Percentiles rank a stretch among this genome's conserved stretches.
These are phyloP conservation scores for Rhododendron kiyosumense DNA, from an alignment of 148 eudicot genomes.

Conservation along the genomic window DNA sequence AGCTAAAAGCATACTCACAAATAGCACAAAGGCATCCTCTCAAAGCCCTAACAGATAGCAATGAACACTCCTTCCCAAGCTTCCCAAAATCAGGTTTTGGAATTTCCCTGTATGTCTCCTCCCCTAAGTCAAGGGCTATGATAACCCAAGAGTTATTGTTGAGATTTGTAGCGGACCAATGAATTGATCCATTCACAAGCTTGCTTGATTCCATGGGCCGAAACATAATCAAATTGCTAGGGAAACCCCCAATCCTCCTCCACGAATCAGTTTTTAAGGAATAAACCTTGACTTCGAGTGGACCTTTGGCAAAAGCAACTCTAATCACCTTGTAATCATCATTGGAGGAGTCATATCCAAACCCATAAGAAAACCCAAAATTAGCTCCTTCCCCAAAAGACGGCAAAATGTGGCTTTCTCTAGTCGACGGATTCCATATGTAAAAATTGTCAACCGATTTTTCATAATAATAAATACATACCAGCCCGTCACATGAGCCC, in stretches of 20 bases:
- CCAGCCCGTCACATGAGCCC: background rate
- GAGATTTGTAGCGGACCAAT: background rate
- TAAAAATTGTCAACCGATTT: background rate
- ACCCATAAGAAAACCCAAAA: background rate
- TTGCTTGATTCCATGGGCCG: background rate
- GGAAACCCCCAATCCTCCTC: background rate
- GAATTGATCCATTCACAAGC: background rate
- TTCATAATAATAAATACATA: background rate
- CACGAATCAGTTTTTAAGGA: background rate
- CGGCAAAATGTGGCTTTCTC: background rate
- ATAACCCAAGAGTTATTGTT: background rate
- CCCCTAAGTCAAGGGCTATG: background rate
- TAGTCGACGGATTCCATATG: background rate
- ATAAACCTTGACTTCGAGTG: background rate
- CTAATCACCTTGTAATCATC: slow-evolving; percentile 9
- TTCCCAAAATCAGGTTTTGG: background rate
- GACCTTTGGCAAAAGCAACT: background rate
- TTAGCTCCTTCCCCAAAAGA: background rate
- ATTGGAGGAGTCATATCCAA: slow-evolving; percentile 4
- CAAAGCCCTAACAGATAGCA: background rate
- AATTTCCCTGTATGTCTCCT: slow-evolving; percentile 6
- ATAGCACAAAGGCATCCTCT: background rate
- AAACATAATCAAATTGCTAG: background rate
- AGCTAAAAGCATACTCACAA: background rate
- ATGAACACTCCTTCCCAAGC: background rate